phyloP scores from a whole-genome alignment of 305 asterid genomes.

The Solanum hybrid region DNA sequence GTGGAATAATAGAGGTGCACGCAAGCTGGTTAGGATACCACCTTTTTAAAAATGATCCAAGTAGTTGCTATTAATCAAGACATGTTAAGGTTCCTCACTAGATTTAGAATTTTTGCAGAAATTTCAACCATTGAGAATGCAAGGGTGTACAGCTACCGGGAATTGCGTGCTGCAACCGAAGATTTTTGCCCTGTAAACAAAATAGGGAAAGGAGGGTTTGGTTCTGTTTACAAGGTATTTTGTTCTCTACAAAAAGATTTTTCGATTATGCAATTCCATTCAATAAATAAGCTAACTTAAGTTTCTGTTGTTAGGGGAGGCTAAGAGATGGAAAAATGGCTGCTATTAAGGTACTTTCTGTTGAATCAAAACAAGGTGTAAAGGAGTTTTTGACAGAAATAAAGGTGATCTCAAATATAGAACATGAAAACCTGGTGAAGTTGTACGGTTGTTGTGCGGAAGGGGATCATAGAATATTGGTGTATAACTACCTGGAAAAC shows the following conservation, averaged over 20 bases:
- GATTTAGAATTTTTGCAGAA: conserved; percentile 39
- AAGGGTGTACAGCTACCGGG: conserved; percentile 51
- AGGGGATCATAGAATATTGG: conserved; percentile 60
- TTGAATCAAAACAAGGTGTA: conserved; percentile 68
- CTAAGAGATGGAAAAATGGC: conserved; percentile 62
- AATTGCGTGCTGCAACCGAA: conserved; percentile 54
- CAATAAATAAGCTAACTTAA: neutral
- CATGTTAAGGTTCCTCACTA: conserved; percentile 10
- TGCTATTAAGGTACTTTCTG: conserved; percentile 83
- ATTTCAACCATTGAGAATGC: conserved; percentile 38
- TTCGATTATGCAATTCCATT: neutral
- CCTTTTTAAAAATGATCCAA: neutral
- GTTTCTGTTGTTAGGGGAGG: conserved; percentile 43
- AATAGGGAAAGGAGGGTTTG: conserved; percentile 86
- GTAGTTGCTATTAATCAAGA: neutral
- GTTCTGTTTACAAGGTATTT: conserved; percentile 73
- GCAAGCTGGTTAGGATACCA: neutral
- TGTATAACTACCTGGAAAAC: conserved; percentile 76
- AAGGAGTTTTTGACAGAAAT: conserved; percentile 69
- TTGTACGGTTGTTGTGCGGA: conserved; percentile 82
- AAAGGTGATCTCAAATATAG: conserved; percentile 50
- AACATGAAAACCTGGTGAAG: conserved; percentile 78
- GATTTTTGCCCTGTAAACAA: conserved; percentile 48
- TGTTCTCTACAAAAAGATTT: neutral
- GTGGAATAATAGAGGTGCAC: neutral